phyloP scores from a whole-genome alignment of 345 rosid genomes.

The Pugionium dolabratum region DNA sequence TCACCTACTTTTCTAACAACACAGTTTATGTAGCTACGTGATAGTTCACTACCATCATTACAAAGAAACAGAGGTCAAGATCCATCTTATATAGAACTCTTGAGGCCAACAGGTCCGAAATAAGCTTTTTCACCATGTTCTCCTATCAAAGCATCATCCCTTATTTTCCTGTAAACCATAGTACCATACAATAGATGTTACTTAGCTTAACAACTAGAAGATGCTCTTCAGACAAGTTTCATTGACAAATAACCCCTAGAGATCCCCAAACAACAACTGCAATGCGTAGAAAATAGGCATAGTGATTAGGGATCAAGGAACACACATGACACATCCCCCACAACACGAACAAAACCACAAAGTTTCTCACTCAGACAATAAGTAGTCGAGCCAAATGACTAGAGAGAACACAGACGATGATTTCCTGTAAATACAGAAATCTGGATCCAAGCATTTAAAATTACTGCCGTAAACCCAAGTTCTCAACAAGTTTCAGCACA shows the following conservation, averaged over 20 bases:
- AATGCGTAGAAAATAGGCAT: not conserved
- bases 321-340: no score
- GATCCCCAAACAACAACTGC: constrained; percentile 9
- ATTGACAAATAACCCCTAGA: not conserved
- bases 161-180: constrained; percentile 20
- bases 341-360: no score
- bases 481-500: constrained; percentile 3
- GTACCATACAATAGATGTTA: constrained; percentile 2
- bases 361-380: no score
- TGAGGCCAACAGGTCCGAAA: not conserved
- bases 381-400: no score
- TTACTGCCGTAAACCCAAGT: not conserved
- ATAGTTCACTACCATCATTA: constrained; percentile 21
- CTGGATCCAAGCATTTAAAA: no score
- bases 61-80: constrained; percentile 8
- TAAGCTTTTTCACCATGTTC: constrained; percentile 7
- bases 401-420: no score
- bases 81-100: constrained; percentile 7
- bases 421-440: no score
- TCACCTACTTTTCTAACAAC: not conserved
- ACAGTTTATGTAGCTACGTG: not conserved
- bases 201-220: not conserved
- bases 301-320: not conserved
- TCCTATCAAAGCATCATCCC: constrained; percentile 17
- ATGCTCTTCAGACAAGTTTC: not conserved